Percentiles rank a stretch among this genome's conserved stretches.
Conservation (phyloP, 371 early-diverging fungal genomes). For the Apophysomyces ossiformis region DNA sequence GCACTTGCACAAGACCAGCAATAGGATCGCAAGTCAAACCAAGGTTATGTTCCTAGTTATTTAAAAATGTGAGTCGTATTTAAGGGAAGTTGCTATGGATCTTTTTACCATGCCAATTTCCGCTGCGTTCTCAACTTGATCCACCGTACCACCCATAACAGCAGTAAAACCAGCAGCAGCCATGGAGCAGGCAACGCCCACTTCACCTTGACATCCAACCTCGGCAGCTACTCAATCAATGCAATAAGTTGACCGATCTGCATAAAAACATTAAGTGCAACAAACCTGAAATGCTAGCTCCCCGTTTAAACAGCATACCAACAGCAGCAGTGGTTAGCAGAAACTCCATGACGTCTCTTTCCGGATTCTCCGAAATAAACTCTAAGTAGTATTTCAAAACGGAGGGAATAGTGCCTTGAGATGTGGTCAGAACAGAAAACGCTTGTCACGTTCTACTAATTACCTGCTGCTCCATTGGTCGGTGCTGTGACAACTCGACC, state of each 20-base stretch:
- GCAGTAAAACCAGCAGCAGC: constrained; percentile 95
- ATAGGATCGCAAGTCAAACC: constrained; percentile 96
- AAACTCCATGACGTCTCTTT: constrained; percentile 90
- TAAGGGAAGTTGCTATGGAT: neutral
- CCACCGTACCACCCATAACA: constrained; percentile 92
- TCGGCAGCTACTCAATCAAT: constrained; percentile 72
- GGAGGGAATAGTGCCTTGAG: constrained; percentile 76
- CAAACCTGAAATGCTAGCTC: constrained; percentile 80
- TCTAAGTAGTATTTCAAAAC: constrained; percentile 95
- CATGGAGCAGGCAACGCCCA: constrained; percentile 96
- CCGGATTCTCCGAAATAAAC: constrained; percentile 88
- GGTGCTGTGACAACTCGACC: constrained; percentile 94
- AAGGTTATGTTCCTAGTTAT: constrained; percentile 78
- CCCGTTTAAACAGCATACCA: constrained; percentile 96
- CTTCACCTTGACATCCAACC: constrained; percentile 93
- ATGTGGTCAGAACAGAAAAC: neutral
- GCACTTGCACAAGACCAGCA: constrained; percentile 92
- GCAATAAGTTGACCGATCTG: neutral
- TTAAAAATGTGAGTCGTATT: neutral
- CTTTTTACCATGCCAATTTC: constrained; percentile 89
- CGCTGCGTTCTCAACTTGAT: constrained; percentile 94
- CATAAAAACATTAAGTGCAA: neutral
- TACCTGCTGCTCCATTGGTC: constrained; percentile 94
- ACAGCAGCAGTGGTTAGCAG: constrained; percentile 91
- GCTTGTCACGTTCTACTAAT: neutral